Percentiles rank a stretch among this genome's conserved stretches.
Evolutionary conservation across 768 basidiomycete species (phyloP).

Genomic region (Cantharellus cinnabarinus): DNA sequence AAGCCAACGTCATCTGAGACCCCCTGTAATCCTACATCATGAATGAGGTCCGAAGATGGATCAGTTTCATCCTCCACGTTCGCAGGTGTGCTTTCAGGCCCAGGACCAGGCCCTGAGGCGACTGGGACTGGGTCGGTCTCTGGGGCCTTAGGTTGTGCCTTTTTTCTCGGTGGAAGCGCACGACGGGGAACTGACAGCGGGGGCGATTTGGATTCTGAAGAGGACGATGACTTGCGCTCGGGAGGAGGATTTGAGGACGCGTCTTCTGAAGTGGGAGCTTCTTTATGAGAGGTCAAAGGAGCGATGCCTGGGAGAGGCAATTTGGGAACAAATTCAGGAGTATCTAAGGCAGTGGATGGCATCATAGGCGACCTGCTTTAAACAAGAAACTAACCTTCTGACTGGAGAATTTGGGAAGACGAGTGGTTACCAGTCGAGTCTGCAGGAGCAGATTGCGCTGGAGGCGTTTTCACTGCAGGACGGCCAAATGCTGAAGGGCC

Average conservation of each 20-base stretch:
- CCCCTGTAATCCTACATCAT: too few relatives aligned
- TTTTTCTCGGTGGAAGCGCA: not conserved
- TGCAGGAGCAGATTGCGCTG: not conserved
- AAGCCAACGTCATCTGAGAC: too few relatives aligned
- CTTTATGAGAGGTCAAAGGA: not conserved
- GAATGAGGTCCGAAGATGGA: too few relatives aligned
- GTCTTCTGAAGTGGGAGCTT: not conserved
- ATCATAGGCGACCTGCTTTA: too few relatives aligned
- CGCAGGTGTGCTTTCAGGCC: too few relatives aligned
- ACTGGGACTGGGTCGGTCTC: too few relatives aligned
- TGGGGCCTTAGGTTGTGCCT: not conserved
- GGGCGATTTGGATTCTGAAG: not conserved
- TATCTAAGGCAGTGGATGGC: too few relatives aligned
- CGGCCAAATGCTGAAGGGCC: conserved; percentile 50
- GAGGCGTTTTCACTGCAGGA: conserved; percentile 14
- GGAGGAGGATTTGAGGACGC: not conserved
- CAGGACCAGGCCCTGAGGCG: too few relatives aligned
- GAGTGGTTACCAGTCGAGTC: not conserved
- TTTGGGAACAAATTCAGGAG: too few relatives aligned
- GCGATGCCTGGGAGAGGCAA: not conserved
- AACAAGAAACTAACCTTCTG: too few relatives aligned
- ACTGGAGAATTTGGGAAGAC: too few relatives aligned
- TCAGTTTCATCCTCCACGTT: too few relatives aligned
- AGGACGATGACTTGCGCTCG: not conserved
- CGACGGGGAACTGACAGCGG: not conserved